Base-by-base conservation (phyloP, 768 basidiomycete genomes). In the Pisolithus orientalis region DNA sequence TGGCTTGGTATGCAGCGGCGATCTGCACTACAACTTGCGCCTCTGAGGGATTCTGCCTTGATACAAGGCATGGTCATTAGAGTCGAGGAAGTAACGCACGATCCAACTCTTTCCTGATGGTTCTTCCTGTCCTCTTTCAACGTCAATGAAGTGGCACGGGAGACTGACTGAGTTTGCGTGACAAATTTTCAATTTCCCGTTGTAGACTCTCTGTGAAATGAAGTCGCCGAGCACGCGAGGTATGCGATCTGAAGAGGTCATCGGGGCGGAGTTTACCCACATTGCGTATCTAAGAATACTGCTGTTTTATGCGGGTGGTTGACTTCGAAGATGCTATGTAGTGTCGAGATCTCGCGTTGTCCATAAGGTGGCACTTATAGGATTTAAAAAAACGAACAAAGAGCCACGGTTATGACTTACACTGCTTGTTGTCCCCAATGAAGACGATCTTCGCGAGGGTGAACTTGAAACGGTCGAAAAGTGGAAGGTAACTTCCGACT, bases 301-400 rank as follows among this genome's bases (percentile, higher is more conserved):
- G 75, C 73, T 32, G 66, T 60, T 11, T 64, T 61, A 3, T 66
- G 66, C 13, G 91, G 71, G 65, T 90, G 86, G 0, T 67, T 14
- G 13, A 87, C 61, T 60, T 90, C 87, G 74, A 91, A 91, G 27
- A 91, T 79, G 54, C 86, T 89, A 50, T 82, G 74, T n/a, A 91
- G 72, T 17, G 77, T 74, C 48, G 72, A 62, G 37, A 85, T 66
- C 24, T 84, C 77, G 52, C 90, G 88, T 57, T 85, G 79, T 7
- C 88, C 88, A 77, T 75, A 80, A 3, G 90, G 90, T 49, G 89
- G 83, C 57, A 92, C 89, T 91, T 51, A 37, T 11, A 17, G 25
- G 39, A 17, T 25, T 3, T 31, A 56, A 47, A 58, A 56, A 40
- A 32, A 29, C 34, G 14, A 5, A 50, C n/a, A 14, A 27, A 5